Evolutionary conservation across 345 rosid species (phyloP).

Genomic region (Moringa oleifera): DNA sequence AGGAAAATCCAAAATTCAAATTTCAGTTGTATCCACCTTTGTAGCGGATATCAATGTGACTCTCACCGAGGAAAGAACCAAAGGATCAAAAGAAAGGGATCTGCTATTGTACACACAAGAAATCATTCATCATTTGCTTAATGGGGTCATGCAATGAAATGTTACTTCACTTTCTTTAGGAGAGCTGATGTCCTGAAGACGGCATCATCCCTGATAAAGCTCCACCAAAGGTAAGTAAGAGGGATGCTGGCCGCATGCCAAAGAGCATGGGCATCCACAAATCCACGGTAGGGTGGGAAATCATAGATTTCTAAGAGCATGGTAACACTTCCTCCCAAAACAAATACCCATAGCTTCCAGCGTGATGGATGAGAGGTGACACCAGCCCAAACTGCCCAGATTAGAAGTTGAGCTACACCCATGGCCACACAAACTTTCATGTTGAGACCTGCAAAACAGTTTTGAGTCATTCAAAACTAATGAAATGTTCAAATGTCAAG

Average conservation of each 20-base stretch:
- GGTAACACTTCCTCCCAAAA: conserved; percentile 38
- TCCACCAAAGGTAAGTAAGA: conserved; percentile 80
- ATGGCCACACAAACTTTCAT: conserved; percentile 62
- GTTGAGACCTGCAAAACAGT: conserved; percentile 61
- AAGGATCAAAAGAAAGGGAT: neutral
- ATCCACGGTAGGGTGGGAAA: conserved; percentile 73
- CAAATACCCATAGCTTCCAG: conserved; percentile 75
- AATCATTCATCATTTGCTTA: neutral
- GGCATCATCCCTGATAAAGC: conserved; percentile 78
- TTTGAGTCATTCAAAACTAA: neutral
- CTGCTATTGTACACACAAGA: conserved; percentile 3
- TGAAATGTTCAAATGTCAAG: neutral
- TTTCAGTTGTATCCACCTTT: too few relatives aligned
- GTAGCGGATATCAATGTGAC: neutral
- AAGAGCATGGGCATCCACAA: conserved; percentile 68
- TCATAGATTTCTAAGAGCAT: conserved; percentile 56
- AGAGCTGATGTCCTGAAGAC: conserved; percentile 55
- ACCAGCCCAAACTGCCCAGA: conserved; percentile 86
- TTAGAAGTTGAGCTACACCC: conserved; percentile 57
- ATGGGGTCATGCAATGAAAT: neutral
- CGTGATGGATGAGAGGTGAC: conserved; percentile 60
- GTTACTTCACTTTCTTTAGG: conserved; percentile 54
- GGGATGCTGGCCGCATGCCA: conserved; percentile 72
- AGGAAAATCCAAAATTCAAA: too few relatives aligned
- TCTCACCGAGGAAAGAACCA: conserved; percentile 6